Base-by-base conservation (phyloP, 2,329 filamentous ascomycete species). In the Xylaria polymorpha region DNA sequence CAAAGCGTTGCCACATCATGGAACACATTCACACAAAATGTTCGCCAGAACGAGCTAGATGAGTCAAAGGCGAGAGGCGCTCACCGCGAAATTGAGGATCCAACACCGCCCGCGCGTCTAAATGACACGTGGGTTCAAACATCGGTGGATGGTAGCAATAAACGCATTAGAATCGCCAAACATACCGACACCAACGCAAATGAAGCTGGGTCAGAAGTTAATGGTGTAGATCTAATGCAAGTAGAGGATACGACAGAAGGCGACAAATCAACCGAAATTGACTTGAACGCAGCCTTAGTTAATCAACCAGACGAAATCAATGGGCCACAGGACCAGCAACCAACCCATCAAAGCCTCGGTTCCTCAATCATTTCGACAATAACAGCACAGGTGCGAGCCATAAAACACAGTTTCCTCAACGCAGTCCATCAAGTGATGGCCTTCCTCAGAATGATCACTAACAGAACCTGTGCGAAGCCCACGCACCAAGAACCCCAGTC, bases 121-220 rank as follows among this genome's bases (percentile, higher is more conserved):
- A 81, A 77, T 55, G 82, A 83, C 64, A 81, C 78, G 4, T 83
- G 81, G 82, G 72, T 83, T 43, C 78, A 83, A 73, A 81, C 78
- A 51, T 77, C 78, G 5, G 57, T 79, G 20, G 78, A 82, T 57
- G 80, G 78, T 46, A 79, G 78, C 71, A 78, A 78, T 66, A 84
- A 84, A 77, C 80, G 83, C 37, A 75, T 83, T 71, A 84, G 81
- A 73, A 71, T 83, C 53, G 66, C 73, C 46, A 68, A 50, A 65
- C 73, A 75, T 29, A 66, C 67, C 8, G 58, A 72, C 18, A 51
- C 60, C 12, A 22, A 46, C 48, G 43, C 44, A n/a, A 58, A 65
- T 51, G 53, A 64, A 59, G 51, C 32, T n/a, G 12, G 59, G 22
- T 46, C 50, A 37, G n/a, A 55, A 32, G 56, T 67, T n/a, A 20